These are phyloP conservation scores for Ammopiptanthus mongolicus DNA, from an alignment of 306 rosid genomes.

Conservation along the genomic window DNA sequence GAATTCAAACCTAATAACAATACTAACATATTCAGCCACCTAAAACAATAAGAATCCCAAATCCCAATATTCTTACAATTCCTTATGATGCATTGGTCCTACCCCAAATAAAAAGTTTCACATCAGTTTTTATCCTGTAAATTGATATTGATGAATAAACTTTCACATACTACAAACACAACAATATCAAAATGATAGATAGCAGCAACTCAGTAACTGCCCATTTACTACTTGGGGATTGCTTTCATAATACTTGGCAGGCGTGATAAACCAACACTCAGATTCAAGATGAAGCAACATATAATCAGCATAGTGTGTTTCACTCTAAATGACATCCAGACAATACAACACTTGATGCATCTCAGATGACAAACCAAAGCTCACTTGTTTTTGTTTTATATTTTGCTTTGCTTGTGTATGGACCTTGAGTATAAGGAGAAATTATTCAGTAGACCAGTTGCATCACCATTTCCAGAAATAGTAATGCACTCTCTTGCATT, in stretches of 20 bases:
- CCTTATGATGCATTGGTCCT: background rate
- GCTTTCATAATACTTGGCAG: too few species aligned
- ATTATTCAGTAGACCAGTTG: constrained; percentile 30
- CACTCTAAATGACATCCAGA: background rate
- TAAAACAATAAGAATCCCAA: background rate
- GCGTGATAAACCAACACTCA: background rate
- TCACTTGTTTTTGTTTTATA: background rate
- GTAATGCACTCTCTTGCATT: background rate
- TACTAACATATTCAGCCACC: background rate
- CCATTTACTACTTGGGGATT: background rate
- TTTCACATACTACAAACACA: background rate
- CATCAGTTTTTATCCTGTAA: background rate
- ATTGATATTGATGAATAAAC: background rate
- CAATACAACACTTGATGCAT: background rate
- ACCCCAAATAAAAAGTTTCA: too few species aligned
- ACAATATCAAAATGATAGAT: background rate
- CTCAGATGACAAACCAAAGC: constrained; percentile 1
- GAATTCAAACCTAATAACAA: background rate
- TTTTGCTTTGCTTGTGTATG: background rate
- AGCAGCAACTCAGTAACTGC: background rate
- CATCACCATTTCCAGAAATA: constrained; percentile 74
- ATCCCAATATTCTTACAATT: background rate
- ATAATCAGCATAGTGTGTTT: background rate
- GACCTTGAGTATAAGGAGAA: background rate
- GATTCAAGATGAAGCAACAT: background rate